A percentile compares a stretch with the other conserved stretches of the same genome.
phyloP scores from a whole-genome alignment of 345 rosid genomes.

The Viola odorata region DNA sequence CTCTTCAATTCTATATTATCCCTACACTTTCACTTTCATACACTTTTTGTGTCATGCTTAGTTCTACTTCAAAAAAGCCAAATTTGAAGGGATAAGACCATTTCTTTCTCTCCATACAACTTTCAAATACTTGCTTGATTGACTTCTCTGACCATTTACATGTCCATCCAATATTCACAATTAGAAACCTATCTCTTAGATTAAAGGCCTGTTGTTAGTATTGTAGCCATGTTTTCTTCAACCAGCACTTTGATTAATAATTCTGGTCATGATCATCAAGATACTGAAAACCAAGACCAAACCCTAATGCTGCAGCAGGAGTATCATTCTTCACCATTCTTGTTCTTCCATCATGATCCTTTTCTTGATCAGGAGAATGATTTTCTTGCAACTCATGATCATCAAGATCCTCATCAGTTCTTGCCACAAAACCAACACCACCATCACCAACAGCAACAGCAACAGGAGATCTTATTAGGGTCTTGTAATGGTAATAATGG shows the following conservation, averaged over 20 bases:
- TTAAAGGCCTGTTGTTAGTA: no score
- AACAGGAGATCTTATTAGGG: constrained; percentile 15
- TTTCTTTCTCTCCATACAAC: no score
- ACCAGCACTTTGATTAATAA: constrained; percentile 11
- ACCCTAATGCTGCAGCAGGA: constrained; percentile 4
- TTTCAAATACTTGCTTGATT: no score
- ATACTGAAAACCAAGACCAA: constrained; percentile 21
- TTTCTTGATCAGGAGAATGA: constrained; percentile 12
- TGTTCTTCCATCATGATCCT: constrained; percentile 20
- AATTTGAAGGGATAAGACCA: no score
- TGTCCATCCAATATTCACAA: no score
- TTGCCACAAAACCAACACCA: constrained; percentile 7
- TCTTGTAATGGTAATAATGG: constrained; percentile 2
- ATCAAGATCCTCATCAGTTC: constrained; percentile 17
- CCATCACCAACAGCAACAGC: constrained; percentile 1
- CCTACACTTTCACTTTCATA: no score
- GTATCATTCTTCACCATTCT: constrained; percentile 17
- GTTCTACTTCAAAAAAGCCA: no score
- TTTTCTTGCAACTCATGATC: no score
- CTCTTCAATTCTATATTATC: no score
- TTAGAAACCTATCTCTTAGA: no score
- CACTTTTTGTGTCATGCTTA: no score
- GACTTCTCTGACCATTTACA: no score
- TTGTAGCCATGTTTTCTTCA: constrained; percentile 18
- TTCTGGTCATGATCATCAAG: constrained; percentile 10